Conservation (phyloP, 2,329 filamentous ascomycete species). For the Gnomoniopsis smithogilvyi region DNA sequence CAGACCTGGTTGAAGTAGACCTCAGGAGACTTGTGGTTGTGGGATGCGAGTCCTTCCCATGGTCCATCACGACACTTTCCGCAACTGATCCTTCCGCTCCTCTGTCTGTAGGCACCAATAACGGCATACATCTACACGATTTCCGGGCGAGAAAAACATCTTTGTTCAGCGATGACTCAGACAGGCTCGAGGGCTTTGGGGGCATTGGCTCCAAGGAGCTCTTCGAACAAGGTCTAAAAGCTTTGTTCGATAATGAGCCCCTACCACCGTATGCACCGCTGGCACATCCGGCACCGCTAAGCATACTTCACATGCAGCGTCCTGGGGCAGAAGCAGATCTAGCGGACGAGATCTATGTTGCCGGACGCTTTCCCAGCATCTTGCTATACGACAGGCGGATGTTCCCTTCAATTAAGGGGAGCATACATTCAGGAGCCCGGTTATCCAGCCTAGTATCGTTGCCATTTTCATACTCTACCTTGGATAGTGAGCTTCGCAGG, state of each 20-base stretch:
- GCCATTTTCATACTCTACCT: constrained; percentile 63
- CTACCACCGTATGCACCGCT: constrained; percentile 65
- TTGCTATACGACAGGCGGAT: constrained; percentile 85
- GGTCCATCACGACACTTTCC: constrained; percentile 80
- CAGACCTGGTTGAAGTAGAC: constrained; percentile 76
- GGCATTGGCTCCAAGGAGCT: constrained; percentile 26
- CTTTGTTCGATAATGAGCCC: constrained; percentile 50
- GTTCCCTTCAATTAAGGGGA: constrained; percentile 73
- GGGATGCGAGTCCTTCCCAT: constrained; percentile 70
- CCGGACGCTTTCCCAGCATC: constrained; percentile 83
- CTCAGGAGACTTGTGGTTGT: constrained; percentile 68
- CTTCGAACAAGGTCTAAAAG: constrained; percentile 27
- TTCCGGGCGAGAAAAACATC: constrained; percentile 46
- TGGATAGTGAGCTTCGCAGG: constrained; percentile 57
- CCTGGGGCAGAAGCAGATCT: constrained; percentile 49
- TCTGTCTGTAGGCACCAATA: constrained; percentile 78
- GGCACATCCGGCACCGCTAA: constrained; percentile 76
- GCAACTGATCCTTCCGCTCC: constrained; percentile 63
- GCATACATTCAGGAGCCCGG: constrained; percentile 79
- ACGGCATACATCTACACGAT: constrained; percentile 81
- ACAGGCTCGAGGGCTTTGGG: constrained; percentile 34
- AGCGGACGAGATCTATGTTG: constrained; percentile 81
- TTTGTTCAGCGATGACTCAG: constrained; percentile 29
- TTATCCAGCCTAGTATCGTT: constrained; percentile 71
- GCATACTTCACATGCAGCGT: constrained; percentile 72